A percentile compares a stretch with the other conserved stretches of the same genome.
These are phyloP conservation scores for Aspergillus ibericus DNA, from an alignment of 2,329 filamentous ascomycete genomes.

Conservation along the genomic window DNA sequence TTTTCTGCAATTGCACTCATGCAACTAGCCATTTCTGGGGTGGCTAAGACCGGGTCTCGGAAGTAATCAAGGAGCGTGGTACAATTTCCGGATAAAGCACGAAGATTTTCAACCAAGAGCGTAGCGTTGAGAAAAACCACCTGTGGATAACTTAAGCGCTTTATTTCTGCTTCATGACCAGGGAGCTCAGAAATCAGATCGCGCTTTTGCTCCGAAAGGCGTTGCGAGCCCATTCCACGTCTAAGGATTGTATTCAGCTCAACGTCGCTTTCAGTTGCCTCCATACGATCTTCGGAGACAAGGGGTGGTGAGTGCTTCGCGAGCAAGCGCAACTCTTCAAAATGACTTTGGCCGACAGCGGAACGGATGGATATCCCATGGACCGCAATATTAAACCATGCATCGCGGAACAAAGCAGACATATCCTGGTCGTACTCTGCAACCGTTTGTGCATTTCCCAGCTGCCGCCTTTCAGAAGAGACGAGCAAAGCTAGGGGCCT, in stretches of 20 bases:
- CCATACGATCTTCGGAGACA: conserved; percentile 82
- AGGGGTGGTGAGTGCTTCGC: conserved; percentile 85
- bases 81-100: conserved; percentile 84
- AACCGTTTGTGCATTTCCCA: conserved; percentile 30
- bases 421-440: conserved; percentile 63
- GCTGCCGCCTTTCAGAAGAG: conserved; percentile 46
- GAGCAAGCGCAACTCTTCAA: conserved; percentile 76
- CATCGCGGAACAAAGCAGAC: conserved; percentile 75
- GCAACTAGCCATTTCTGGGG: conserved; percentile 60
- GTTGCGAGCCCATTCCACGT: conserved; percentile 74
- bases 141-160: conserved; percentile 80
- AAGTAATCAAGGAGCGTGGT: conserved; percentile 90
- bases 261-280: conserved; percentile 92
- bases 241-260: conserved; percentile 92
- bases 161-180: conserved; percentile 74
- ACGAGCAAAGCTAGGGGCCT: conserved; percentile 85
- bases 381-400: conserved; percentile 97
- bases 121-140: conserved; percentile 89
- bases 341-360: conserved; percentile 68
- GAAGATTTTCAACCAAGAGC: conserved; percentile 82
- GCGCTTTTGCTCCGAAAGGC: conserved; percentile 75
- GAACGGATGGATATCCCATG: conserved; percentile 83
- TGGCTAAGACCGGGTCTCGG: conserved; percentile 78
- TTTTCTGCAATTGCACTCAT: conserved; percentile 65
- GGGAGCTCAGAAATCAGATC: conserved; percentile 73